Base-by-base conservation (phyloP, 306 rosid genomes). In the Geum urbanum region DNA sequence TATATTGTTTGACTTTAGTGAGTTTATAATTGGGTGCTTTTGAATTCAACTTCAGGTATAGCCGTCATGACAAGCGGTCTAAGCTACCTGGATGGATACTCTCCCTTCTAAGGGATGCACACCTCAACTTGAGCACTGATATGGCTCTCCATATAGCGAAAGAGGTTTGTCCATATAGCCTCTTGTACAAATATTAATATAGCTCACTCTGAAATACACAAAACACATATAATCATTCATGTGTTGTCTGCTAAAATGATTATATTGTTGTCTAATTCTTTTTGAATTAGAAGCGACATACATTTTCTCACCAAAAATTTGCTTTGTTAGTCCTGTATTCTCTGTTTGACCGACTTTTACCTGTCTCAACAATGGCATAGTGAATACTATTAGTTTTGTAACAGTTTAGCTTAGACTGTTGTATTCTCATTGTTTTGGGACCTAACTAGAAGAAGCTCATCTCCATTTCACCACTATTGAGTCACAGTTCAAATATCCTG, bases 81-180 rank as follows among this genome's bases (percentile, higher is more conserved):
- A 94, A 92, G 72, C 80, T 94, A 81, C 98, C 97, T 46, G 85
- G 96, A 77, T 94, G 98, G 98, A 90, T 94, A 63, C 82, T 90
- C 62, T 90, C 96, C 18, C 97, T 88, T 81, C 76, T 94, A 72
- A 91, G 84, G n/a, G 98, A 94, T 64, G 97, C 98, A 63, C 87
- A 88, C 84, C 85, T 94, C 78, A 94, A 90, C 73, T 84, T 90
- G 86, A 94, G 98, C 86, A 94, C 98, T 15, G 98, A 94, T 82
- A 94, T 94, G 98, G 98, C 98, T 78, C 77, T 90, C 78, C 97
- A 94, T 76, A 90, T 90, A 64, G 92, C 97, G 41, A 91, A 87
- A 24, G 98, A 90, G 92, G 97, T 94, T 47, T 65, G 86, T 76
- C 45, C 71, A 72, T 48, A 10, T 71, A 12, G 51, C 16, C 66